Evolutionary conservation across 768 basidiomycete species (phyloP).

Genomic region (Leccinellum rugosiceps): DNA sequence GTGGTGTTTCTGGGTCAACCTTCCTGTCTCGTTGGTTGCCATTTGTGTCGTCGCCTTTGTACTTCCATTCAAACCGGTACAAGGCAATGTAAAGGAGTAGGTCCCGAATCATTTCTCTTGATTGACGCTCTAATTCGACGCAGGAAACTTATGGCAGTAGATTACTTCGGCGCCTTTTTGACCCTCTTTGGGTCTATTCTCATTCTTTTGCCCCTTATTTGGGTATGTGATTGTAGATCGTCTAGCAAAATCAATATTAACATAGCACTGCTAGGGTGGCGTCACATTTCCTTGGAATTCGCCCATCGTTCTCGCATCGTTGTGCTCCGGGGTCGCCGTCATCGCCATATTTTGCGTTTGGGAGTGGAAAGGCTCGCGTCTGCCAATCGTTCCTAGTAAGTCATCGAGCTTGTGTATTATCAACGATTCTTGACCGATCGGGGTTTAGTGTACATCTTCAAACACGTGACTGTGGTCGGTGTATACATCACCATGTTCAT

Average conservation of each 20-base stretch:
- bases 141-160: constrained; percentile 63
- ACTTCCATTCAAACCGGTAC: constrained; percentile 67
- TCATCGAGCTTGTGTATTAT: background rate
- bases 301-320: constrained; percentile 56
- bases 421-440: background rate
- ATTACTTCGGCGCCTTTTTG: constrained; percentile 58
- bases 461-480: constrained; percentile 59
- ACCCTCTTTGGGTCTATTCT: constrained; percentile 61
- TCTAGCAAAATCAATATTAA: constrained; percentile 1
- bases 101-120: background rate
- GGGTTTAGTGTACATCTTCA: constrained; percentile 68
- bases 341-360: constrained; percentile 60
- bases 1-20: constrained; percentile 78
- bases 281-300: constrained; percentile 72
- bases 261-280: constrained; percentile 48
- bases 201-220: constrained; percentile 67
- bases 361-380: constrained; percentile 67
- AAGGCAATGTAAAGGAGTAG: constrained; percentile 54
- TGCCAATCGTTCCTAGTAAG: constrained; percentile 73
- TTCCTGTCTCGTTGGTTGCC: constrained; percentile 55
- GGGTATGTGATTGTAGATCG: constrained; percentile 41
- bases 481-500: constrained; percentile 70
- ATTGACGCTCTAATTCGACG: background rate
- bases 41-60: constrained; percentile 57
- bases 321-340: constrained; percentile 54